Evolutionary conservation across 2,329 filamentous ascomycete species (phyloP).

Genomic region (Cladosporium austrohemisphaericum): DNA sequence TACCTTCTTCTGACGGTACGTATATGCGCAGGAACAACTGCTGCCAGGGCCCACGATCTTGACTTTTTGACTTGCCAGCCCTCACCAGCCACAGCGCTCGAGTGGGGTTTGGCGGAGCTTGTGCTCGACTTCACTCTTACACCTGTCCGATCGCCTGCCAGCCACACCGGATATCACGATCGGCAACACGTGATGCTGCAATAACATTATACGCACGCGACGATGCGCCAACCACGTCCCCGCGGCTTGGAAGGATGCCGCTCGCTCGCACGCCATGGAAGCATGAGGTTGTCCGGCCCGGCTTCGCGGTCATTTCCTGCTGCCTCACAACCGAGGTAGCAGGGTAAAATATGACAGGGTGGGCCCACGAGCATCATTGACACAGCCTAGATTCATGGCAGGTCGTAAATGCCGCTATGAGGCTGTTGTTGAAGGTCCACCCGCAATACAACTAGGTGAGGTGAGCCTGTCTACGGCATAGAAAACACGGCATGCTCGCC

Average conservation of each 20-base stretch:
- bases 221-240: background rate
- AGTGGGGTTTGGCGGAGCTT: no score
- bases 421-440: no score
- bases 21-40: no score
- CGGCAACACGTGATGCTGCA: constrained; percentile 1
- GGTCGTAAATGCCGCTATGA: no score
- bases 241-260: constrained; percentile 1
- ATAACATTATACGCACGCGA: background rate
- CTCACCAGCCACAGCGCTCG: background rate
- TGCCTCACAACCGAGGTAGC: constrained; percentile 4
- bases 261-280: background rate
- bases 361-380: no score
- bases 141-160: no score
- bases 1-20: no score
- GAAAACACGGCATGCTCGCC: background rate
- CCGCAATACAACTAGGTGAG: no score
- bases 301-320: background rate
- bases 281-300: constrained; percentile 7
- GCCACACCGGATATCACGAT: background rate
- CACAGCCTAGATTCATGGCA: background rate
- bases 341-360: no score
- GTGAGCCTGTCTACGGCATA: background rate
- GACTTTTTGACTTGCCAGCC: no score
- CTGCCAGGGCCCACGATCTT: no score
- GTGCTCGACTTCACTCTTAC: no score